Percentiles rank a stretch among this genome's conserved stretches.
These are phyloP conservation scores for Peterozyma xylosa DNA, from an alignment of 805 yeast genomes.

Conservation along the genomic window DNA sequence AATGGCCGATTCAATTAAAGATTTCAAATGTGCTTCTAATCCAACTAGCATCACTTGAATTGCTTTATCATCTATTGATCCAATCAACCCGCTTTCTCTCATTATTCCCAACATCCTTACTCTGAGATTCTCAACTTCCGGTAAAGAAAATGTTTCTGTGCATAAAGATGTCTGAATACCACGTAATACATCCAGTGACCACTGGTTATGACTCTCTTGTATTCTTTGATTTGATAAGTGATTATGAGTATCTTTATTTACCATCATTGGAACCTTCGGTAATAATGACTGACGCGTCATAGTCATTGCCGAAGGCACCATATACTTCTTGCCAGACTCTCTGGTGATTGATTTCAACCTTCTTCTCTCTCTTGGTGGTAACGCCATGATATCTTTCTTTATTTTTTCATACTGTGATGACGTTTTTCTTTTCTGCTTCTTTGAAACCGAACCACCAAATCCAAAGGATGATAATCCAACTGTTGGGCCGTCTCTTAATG, in stretches of 20 bases:
- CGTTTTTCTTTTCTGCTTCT: slow-evolving; percentile 43
- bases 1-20: slow-evolving; percentile 64
- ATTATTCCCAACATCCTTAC: slow-evolving; percentile 73
- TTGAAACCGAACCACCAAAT: slow-evolving; percentile 39
- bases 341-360: slow-evolving; percentile 77
- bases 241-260: slow-evolving; percentile 18
- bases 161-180: slow-evolving; percentile 79
- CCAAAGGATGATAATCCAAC: slow-evolving; percentile 43
- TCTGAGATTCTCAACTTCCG: slow-evolving; percentile 66
- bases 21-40: slow-evolving; percentile 70
- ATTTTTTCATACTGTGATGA: slow-evolving; percentile 73
- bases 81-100: slow-evolving; percentile 84
- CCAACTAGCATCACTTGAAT: slow-evolving; percentile 78
- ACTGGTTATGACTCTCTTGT: slow-evolving; percentile 48
- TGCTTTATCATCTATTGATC: slow-evolving; percentile 68
- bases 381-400: slow-evolving; percentile 78
- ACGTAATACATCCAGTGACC: slow-evolving; percentile 90
- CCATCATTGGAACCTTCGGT: slow-evolving; percentile 80
- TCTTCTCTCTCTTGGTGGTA: slow-evolving; percentile 78
- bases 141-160: slow-evolving; percentile 71
- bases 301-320: slow-evolving; percentile 61
- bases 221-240: neutral
- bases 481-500: slow-evolving; percentile 67
- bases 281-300: slow-evolving; percentile 64
- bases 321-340: slow-evolving; percentile 74